Conservation (phyloP, 179 eudicot species). For the Beta corolliflora region DNA sequence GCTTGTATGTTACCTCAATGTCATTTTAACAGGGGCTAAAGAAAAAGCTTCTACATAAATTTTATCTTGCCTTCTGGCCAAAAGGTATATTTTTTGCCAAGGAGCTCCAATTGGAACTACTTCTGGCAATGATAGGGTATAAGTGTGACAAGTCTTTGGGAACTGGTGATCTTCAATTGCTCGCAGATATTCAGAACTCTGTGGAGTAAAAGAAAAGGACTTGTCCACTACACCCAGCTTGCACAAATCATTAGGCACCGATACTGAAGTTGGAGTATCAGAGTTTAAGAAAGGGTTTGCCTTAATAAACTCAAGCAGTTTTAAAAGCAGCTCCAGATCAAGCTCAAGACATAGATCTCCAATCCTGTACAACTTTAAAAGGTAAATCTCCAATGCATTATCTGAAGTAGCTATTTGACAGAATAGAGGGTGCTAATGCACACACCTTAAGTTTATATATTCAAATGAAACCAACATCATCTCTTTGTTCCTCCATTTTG, state of each 20-base stretch:
- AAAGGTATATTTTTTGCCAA: conserved; percentile 83
- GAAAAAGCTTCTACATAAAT: conserved; percentile 78
- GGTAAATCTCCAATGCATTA: conserved; percentile 1
- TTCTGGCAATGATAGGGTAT: conserved; percentile 45
- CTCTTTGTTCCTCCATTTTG: conserved; percentile 88
- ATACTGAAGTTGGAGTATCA: conserved; percentile 33
- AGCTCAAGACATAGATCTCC: conserved; percentile 85
- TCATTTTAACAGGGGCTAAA: conserved; percentile 73
- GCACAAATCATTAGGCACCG: conserved; percentile 37
- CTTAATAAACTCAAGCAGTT: conserved; percentile 66
- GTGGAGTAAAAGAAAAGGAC: conserved; percentile 26
- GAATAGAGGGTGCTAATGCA: conserved; percentile 13
- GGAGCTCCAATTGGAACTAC: conserved; percentile 93
- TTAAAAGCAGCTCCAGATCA: conserved; percentile 81
- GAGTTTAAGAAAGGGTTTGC: conserved; percentile 48
- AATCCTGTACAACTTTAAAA: conserved; percentile 56
- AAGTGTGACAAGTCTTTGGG: conserved; percentile 27
- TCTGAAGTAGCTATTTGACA: not conserved
- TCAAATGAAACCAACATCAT: conserved; percentile 71
- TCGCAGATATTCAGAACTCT: conserved; percentile 30
- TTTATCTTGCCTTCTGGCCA: conserved; percentile 81
- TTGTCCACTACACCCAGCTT: conserved; percentile 32
- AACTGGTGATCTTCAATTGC: conserved; percentile 31
- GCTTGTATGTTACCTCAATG: conserved; percentile 61
- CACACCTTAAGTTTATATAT: conserved; percentile 71